Base-by-base conservation (phyloP, 2,329 filamentous ascomycete genomes). In the Cadophora sp. region DNA sequence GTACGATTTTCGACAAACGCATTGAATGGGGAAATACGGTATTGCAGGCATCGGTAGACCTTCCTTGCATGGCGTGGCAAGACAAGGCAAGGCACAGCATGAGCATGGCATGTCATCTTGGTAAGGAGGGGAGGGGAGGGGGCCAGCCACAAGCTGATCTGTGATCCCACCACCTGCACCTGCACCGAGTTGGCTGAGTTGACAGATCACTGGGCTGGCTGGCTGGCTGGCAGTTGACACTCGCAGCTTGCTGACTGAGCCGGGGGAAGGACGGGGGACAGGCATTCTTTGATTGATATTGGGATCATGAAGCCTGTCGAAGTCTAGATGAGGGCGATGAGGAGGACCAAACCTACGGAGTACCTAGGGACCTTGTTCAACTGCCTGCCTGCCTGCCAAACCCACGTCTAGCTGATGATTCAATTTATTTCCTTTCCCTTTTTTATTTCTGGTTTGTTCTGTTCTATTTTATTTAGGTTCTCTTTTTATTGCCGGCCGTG, bases 61-160 rank as follows among this genome's bases (percentile, higher is more conserved):
- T 30, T 36, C 53, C 33, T 56, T 56, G n/a, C 53, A 56, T 56
- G 14, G 14, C n/a, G 27, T 30, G 27, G 27, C 8, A 45, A n/a
- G 16, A n/a, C n/a, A n/a, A n/a, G 16, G 14, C 36, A 39, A 4
- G 27, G 27, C 27, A 30, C 27, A 30, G 27, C n/a, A 20, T n/a
- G n/a, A n/a, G 50, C 50, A 53, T 53, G 14, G 50, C 27, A 43
- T 24, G 20, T 5, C 22, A 59, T 59, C 56, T 59, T 59, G 56
- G 56, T 59, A 59, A 59, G 20, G 55, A 59, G 55, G 55, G 27
- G 27, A 30, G 27, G 27, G 27, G 27, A 30, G 27, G 6, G 27
- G 27, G 56, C 39, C 39, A 56, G 53, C 53, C 53, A 30, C 53
- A 58, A 58, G 56, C 22, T 59, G 56, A 59, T 59, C 36, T 27